Evolutionary conservation across 306 rosid genomes (phyloP).

Genomic region (Lagenaria siceraria): DNA sequence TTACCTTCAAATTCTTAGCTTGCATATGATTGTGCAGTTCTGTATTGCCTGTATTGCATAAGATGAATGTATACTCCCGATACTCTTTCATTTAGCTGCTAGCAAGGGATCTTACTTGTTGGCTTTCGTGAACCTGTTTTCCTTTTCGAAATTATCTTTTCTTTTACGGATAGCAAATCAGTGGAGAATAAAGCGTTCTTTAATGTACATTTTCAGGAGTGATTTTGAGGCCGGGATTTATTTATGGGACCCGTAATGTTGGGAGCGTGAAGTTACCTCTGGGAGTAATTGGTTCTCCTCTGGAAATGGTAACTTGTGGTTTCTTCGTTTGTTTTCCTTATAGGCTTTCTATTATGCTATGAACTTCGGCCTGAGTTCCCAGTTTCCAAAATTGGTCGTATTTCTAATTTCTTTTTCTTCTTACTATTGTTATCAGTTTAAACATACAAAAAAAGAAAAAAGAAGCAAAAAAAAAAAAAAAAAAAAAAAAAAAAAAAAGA

Average conservation of each 20-base stretch:
- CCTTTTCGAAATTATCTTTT: not conserved
- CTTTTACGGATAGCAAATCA: not conserved
- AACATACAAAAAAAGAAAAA: not conserved
- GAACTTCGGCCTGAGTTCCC: not conserved
- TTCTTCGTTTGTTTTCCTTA: not conserved
- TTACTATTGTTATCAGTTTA: not conserved
- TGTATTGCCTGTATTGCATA: not conserved
- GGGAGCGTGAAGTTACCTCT: conserved; percentile 79
- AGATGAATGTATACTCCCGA: not conserved
- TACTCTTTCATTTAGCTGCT: not conserved
- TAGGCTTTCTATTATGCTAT: not conserved
- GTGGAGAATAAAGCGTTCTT: not conserved
- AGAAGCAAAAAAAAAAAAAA: too few relatives aligned
- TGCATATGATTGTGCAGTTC: not conserved
- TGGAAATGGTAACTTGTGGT: conserved; percentile 60
- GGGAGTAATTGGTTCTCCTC: conserved; percentile 70
- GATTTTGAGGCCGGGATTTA: conserved; percentile 89
- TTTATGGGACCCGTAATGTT: conserved; percentile 80
- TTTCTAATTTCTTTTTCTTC: not conserved
- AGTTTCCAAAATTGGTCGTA: too few relatives aligned
- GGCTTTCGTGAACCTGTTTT: not conserved
- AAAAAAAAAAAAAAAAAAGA: too few relatives aligned
- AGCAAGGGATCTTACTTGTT: not conserved
- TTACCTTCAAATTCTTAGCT: not conserved
- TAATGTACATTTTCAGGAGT: conserved; percentile 55